phyloP scores from a whole-genome alignment of 2,329 filamentous ascomycete genomes.

The Colletotrichum liriopes region DNA sequence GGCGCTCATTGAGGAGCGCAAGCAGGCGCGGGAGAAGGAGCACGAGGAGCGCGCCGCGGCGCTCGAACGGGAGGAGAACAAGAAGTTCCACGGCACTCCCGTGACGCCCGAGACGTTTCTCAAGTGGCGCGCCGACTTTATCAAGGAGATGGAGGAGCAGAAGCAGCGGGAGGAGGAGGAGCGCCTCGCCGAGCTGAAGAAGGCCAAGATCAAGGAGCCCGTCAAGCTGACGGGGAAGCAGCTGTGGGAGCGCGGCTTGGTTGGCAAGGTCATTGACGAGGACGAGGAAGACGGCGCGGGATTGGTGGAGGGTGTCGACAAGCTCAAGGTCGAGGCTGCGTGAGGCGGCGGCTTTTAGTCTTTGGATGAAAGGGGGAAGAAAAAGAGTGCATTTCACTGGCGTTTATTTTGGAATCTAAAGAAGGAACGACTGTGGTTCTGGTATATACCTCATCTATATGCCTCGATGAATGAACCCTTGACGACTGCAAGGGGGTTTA shows the following conservation, averaged over 20 bases:
- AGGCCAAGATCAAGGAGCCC: constrained; percentile 82
- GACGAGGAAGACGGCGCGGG: constrained; percentile 76
- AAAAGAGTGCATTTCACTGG: constrained; percentile 25
- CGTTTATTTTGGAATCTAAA: constrained; percentile 18
- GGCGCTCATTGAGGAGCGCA: constrained; percentile 82
- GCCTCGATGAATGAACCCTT: not conserved
- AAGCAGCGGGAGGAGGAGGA: constrained; percentile 80
- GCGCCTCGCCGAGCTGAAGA: constrained; percentile 85
- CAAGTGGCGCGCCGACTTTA: constrained; percentile 85
- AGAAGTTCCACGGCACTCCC: constrained; percentile 92
- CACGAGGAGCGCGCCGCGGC: constrained; percentile 69
- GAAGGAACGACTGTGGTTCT: constrained; percentile 14
- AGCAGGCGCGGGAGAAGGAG: constrained; percentile 73
- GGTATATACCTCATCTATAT: constrained; percentile 27
- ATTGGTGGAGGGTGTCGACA: constrained; percentile 75
- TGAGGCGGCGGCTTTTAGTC: not conserved
- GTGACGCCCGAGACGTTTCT: constrained; percentile 91
- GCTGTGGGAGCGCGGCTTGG: constrained; percentile 84
- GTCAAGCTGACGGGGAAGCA: constrained; percentile 81
- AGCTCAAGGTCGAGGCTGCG: constrained; percentile 77
- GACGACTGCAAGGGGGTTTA: not conserved
- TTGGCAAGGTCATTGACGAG: constrained; percentile 74
- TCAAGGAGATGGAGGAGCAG: constrained; percentile 84
- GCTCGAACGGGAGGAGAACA: constrained; percentile 92
- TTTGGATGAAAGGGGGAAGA: not conserved